Evolutionary conservation across 805 yeast genomes (phyloP).

Genomic region (Zygosaccharomyces lentus): DNA sequence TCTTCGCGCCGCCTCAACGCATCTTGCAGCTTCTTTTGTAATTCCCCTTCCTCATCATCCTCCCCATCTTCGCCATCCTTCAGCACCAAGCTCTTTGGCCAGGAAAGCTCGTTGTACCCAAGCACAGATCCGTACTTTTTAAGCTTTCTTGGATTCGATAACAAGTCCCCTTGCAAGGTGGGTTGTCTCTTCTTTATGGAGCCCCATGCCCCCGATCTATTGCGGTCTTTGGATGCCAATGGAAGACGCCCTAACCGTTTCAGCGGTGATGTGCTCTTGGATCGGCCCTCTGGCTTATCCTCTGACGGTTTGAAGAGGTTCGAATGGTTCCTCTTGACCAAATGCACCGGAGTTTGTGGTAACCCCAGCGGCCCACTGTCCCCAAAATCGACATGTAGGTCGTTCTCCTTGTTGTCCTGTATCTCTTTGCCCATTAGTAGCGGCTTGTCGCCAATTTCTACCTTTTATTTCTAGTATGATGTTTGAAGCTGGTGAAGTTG

Average conservation of each 20-base stretch:
- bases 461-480: background rate
- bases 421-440: slow-evolving; percentile 1
- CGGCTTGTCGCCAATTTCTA: background rate
- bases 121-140: slow-evolving; percentile 33
- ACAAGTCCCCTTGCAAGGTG: slow-evolving; percentile 10
- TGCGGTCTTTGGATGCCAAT: slow-evolving; percentile 32
- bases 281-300: slow-evolving; percentile 6
- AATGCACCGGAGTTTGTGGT: slow-evolving; percentile 28
- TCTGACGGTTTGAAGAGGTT: slow-evolving; percentile 15
- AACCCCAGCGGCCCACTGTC: slow-evolving; percentile 5
- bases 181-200: slow-evolving; percentile 13
- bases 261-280: slow-evolving; percentile 13
- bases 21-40: slow-evolving; percentile 28
- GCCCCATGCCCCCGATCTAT: slow-evolving; percentile 15
- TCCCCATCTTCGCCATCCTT: slow-evolving; percentile 28
- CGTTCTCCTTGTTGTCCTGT: slow-evolving; percentile 17
- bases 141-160: slow-evolving; percentile 30
- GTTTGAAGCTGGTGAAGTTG: background rate
- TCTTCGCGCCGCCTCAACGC: slow-evolving; percentile 34
- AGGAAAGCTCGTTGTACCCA: slow-evolving; percentile 26
- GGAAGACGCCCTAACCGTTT: slow-evolving; percentile 24
- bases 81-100: slow-evolving; percentile 28
- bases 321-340: slow-evolving; percentile 24
- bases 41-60: slow-evolving; percentile 18
- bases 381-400: slow-evolving; percentile 5